Base-by-base conservation (phyloP, 805 yeast genomes). In the Maudiozyma pseudohumilis region DNA sequence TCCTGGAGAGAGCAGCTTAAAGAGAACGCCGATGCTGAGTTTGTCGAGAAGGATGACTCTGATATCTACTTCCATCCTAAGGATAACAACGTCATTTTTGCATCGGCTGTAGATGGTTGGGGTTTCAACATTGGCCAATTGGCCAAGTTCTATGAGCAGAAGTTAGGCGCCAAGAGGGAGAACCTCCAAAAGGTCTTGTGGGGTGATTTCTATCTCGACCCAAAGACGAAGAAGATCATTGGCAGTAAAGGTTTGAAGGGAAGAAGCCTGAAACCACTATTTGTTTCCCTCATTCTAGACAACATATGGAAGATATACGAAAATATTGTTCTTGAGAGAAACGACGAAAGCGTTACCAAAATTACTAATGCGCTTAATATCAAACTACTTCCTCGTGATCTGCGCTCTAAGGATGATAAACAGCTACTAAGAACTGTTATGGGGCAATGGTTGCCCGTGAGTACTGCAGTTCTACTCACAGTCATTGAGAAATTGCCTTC, bases 81-180 rank as follows among this genome's bases (percentile, higher is more conserved):
- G 35, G 72, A 75, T 46, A 86, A 86, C 54, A 89, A 89, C 53
- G 96, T 89, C 5, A 75, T 89, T 0, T 89, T 89, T 65, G 89
- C 95, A 0, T 70, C 78, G 21, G 98, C 98, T 1, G 68, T 82
- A 15, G 98, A 92, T 61, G 97, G 97, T 10, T 92, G 98, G 97
- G 99, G 97, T 1, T 92, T 92, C 59, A 82, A 85, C 30, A 68
- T 92, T 35, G 75, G 84, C 36, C 95, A 92, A 47, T 83, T 92
- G 60, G 83, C 96, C 6, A 78, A 81, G 40, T 76, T 92, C 24
- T 85, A 86, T 56, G 92, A 81, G 61, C 74, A 75, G 34, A 86
- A 86, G 50, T 64, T 89, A 15, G 96, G 95, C 0, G 80, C 89
- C 47, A 82, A 84, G 45, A 77, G 87, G 44, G 75, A 75, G 15